Conservation (phyloP, 805 yeast genomes). For the Alloascoidea africana region DNA sequence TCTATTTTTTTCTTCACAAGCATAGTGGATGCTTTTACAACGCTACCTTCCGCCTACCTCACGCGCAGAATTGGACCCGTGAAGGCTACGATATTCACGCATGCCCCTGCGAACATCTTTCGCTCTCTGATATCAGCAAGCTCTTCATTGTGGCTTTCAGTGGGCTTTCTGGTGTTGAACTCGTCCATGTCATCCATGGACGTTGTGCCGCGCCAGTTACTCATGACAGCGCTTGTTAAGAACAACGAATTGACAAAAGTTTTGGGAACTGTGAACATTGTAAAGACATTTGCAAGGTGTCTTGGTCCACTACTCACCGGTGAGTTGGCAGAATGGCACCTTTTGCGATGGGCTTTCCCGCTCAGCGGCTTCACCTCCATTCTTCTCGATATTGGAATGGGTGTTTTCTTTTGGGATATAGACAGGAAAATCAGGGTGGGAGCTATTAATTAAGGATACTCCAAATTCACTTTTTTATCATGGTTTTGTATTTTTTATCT, state of each 20-base stretch:
- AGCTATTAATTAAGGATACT: too few species aligned
- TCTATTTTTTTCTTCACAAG: slow-evolving; percentile 50
- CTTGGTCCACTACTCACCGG: slow-evolving; percentile 78
- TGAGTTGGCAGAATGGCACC: slow-evolving; percentile 32
- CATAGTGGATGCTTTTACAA: slow-evolving; percentile 47
- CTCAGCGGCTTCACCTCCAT: slow-evolving; percentile 20
- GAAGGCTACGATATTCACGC: slow-evolving; percentile 56
- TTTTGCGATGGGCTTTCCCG: slow-evolving; percentile 16
- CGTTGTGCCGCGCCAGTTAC: slow-evolving; percentile 79
- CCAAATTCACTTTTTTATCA: too few species aligned
- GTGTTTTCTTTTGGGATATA: slow-evolving; percentile 4
- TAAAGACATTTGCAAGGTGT: slow-evolving; percentile 73
- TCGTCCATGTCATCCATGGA: slow-evolving; percentile 69
- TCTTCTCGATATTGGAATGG: slow-evolving; percentile 17
- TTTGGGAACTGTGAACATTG: slow-evolving; percentile 76
- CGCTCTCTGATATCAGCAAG: slow-evolving; percentile 37
- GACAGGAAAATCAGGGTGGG: too few species aligned
- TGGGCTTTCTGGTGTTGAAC: slow-evolving; percentile 35
- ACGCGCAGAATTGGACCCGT: slow-evolving; percentile 66
- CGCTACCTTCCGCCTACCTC: slow-evolving; percentile 61
- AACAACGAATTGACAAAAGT: slow-evolving; percentile 55
- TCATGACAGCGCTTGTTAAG: slow-evolving; percentile 52
- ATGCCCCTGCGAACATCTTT: slow-evolving; percentile 62
- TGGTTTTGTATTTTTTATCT: too few species aligned
- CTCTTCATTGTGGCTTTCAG: slow-evolving; percentile 26